Evolutionary conservation across 495 filamentous ascomycete genomes (phyloP).

Genomic region (Penicillium diatomitis): DNA sequence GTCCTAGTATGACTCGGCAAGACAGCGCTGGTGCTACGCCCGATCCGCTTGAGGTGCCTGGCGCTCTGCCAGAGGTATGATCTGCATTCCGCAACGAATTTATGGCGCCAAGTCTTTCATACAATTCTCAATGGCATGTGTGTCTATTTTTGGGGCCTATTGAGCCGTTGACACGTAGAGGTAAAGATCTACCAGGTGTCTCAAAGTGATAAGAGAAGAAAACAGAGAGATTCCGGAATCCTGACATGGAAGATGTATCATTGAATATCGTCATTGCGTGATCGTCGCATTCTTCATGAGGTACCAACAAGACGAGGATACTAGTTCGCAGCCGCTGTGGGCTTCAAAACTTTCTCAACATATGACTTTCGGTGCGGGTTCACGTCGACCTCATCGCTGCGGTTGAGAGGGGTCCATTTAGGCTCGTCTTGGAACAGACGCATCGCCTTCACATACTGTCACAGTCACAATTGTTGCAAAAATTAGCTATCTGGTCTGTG

Average conservation of each 20-base stretch:
- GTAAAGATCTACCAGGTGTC: neutral
- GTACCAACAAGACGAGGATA: neutral
- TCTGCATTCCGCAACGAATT: neutral
- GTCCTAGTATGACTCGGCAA: slow-evolving; percentile 28
- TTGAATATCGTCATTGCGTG: too few relatives aligned
- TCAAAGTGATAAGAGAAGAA: neutral
- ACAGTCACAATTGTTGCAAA: neutral
- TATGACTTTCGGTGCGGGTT: slow-evolving; percentile 76
- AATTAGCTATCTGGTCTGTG: too few relatives aligned
- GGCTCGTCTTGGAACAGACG: slow-evolving; percentile 97
- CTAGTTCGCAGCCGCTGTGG: slow-evolving; percentile 23
- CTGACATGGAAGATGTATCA: too few relatives aligned
- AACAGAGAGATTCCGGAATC: neutral
- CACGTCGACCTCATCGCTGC: slow-evolving; percentile 63
- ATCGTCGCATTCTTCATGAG: slow-evolving; percentile 4
- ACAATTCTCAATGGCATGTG: neutral
- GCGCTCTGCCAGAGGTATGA: slow-evolving; percentile 18
- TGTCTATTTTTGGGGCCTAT: too few relatives aligned
- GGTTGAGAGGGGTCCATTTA: slow-evolving; percentile 94
- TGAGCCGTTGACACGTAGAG: neutral
- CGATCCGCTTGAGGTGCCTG: slow-evolving; percentile 30
- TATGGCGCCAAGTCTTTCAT: neutral
- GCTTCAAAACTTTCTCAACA: slow-evolving; percentile 31
- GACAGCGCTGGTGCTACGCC: slow-evolving; percentile 21
- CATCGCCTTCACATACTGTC: slow-evolving; percentile 90